Evolutionary conservation across 495 filamentous ascomycete genomes (phyloP), one percentile per base, ranked within the genome.

Genomic region (Penicillium chermesinum): DNA sequence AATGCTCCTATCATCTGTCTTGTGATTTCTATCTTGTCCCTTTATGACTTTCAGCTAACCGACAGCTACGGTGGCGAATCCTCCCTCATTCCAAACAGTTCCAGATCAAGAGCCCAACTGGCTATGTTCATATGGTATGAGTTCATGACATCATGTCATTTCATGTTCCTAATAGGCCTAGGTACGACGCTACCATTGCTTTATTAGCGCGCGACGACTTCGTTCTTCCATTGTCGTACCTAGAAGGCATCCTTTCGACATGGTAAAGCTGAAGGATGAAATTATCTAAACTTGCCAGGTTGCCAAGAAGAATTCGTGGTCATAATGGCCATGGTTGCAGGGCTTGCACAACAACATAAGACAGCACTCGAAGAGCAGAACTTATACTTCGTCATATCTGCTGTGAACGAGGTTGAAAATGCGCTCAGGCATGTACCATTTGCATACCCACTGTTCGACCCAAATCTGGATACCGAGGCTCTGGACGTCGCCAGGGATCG

Each of bases 401-500:
- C 40, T 19, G 50, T 61, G 21, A 36, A 54, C 6, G 51, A 50
- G 18, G 50, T 55, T 16, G 51, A 55, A 41, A 7, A 38, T 46
- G 33, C 34, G 16, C 32, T 41, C 15, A n/a, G 15, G 15, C 7
- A 30, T 20, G 18, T 44, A 2, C 27, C 42, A 15, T 2, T 19
- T 10, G n/a, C 22, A 8, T 44, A 44, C 34, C 42, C 42, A 8
- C 15, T 14, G 12, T 30, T 43, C 10, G 47, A 36, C 25, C 7
- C 38, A 36, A 18, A 46, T 25, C 15, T 27, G 14, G 38, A 48
- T 21, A 51, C 49, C 39, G 58, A 55, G 15, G 40, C 32, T 25
- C 50, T 58, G 37, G 49, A 61, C 14, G 46, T 59, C 27, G 41
- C 44, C 25, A 55, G 49, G 36, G 58, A 59, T 48, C 35, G 39